Evolutionary conservation across 768 basidiomycete genomes (phyloP).

Genomic region (Dendrothele bispora): DNA sequence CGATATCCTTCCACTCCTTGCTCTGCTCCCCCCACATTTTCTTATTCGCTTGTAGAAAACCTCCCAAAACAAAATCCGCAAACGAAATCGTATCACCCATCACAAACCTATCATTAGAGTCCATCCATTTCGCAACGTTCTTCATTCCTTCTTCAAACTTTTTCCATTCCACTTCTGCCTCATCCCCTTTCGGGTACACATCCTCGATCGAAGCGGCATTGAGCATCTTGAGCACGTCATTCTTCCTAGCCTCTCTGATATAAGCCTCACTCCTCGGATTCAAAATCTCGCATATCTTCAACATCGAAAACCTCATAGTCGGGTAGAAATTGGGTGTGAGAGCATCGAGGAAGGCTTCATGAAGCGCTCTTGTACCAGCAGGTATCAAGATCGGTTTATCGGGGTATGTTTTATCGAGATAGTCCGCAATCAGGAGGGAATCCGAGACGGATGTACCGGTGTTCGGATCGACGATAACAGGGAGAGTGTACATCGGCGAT

Average conservation of each 20-base stretch:
- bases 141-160: slow-evolving; percentile 9
- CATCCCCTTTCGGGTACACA: neutral
- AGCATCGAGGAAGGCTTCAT: slow-evolving; percentile 33
- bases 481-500: slow-evolving; percentile 41
- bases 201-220: neutral
- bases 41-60: slow-evolving; percentile 16
- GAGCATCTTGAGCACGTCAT: neutral
- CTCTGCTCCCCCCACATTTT: slow-evolving; percentile 15
- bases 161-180: slow-evolving; percentile 1
- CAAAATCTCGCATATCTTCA: no score
- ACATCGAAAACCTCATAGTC: no score
- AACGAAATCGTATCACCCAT: slow-evolving; percentile 22
- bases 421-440: slow-evolving; percentile 45
- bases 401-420: slow-evolving; percentile 52
- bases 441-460: slow-evolving; percentile 39
- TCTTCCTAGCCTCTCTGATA: neutral
- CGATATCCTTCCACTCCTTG: slow-evolving; percentile 22
- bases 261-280: no score
- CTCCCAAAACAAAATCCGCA: slow-evolving; percentile 22
- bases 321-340: slow-evolving; percentile 12
- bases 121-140: slow-evolving; percentile 11
- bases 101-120: slow-evolving; percentile 30
- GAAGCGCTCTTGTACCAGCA: slow-evolving; percentile 33
- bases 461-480: slow-evolving; percentile 47
- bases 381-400: slow-evolving; percentile 39